Evolutionary conservation across 1,284 basidiomycete genomes (phyloP).

Genomic region (Boletus sp.): DNA sequence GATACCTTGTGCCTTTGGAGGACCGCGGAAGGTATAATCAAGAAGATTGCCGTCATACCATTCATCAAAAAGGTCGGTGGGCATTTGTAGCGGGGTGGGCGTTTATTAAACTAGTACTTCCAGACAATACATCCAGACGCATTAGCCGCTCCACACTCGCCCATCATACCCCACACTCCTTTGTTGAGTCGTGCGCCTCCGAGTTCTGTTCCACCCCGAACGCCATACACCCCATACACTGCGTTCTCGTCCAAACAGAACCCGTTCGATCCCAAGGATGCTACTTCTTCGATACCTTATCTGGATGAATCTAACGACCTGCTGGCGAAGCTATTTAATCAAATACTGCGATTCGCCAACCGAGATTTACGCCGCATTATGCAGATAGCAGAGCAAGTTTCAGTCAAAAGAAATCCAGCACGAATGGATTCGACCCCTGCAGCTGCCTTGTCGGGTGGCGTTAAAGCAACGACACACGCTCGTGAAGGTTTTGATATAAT

Average conservation of each 20-base stretch:
- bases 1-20: conserved; percentile 77
- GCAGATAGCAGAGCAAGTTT: conserved; percentile 69
- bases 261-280: conserved; percentile 35
- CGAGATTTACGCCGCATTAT: conserved; percentile 69
- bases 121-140: conserved; percentile 72
- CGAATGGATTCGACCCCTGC: conserved; percentile 17
- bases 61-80: conserved; percentile 71
- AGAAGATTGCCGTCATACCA: conserved; percentile 61
- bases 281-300: conserved; percentile 40
- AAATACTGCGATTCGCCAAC: conserved; percentile 76
- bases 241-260: conserved; percentile 55
- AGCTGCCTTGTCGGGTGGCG: not conserved
- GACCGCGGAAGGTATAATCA: conserved; percentile 82
- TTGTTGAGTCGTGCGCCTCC: conserved; percentile 13
- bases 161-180: conserved; percentile 70
- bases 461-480: conserved; percentile 2
- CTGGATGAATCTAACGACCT: conserved; percentile 63
- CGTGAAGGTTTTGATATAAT: conserved; percentile 70
- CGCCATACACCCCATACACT: conserved; percentile 64
- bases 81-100: not conserved
- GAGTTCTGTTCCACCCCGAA: conserved; percentile 58
- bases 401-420: conserved; percentile 42
- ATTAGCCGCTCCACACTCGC: conserved; percentile 63
- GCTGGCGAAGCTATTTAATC: conserved; percentile 75
- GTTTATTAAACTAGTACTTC: conserved; percentile 2